Evolutionary conservation across 192 early-diverging fungal species (phyloP), one percentile per base, ranked within the genome.

Genomic region (Gigaspora rosea): DNA sequence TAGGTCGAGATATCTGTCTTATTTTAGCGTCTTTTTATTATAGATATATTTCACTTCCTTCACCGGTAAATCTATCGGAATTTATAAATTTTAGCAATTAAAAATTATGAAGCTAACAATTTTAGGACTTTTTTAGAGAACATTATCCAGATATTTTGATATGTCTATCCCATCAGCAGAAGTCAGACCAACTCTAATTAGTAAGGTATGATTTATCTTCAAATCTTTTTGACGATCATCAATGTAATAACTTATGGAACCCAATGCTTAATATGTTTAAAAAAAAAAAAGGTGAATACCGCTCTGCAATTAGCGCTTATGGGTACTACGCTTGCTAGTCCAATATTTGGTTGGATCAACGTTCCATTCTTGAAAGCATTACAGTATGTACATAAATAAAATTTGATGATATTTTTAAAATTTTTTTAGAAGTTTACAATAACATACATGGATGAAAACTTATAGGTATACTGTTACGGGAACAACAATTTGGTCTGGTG

Each of bases 111-210:
- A 18, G 12, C 35, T 22, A 74, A 49, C 49, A 68, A 70, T 12
- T 67, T 33, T 79, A 22, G n/a, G 51, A 50, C 36, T 78, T 56
- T 46, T 51, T 13, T 71, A 91, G 88, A 97, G 95, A 87, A 96
- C 95, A 1, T 82, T 91, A 47, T 73, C 59, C 8, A 85, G 94
- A 32, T 97, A 95, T 75, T 99, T 92, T 87, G 95, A 97, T 80
- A 86, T 97, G 22, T 91, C 94, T 2, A 91, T 97, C 35, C 92
- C 94, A 7, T 95, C 94, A 8, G 95, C 94, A 1, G 96, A 99
- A 84, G 95, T 99, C 8, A 84, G 86, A 13, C 95, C 97, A 16
- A 96, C 95, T 4, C 77, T 82, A 35, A 93, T 97, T 50, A 95
- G 94, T 84, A 98, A 97, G 76, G 85, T 88, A 82, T 58, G 22